Base-by-base conservation (phyloP, 139 green algal species). In the Nannochloris sp. region DNA sequence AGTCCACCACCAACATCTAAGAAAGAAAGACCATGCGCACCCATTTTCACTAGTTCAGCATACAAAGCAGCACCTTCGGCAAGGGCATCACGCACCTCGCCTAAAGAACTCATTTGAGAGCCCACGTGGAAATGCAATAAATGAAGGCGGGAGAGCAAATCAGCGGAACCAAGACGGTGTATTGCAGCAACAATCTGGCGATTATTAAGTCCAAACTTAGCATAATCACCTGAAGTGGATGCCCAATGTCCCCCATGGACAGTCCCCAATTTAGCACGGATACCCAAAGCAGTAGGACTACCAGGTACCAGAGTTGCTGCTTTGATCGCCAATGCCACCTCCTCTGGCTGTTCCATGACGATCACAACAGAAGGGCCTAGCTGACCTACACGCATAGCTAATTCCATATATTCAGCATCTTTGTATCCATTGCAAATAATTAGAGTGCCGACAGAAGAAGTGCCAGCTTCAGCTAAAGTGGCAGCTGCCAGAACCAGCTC, bases 391-490 rank as follows among this genome's bases (percentile, higher is more conserved):
- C 77, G 71, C 60, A 88, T 53, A 32, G 61, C 72, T 62, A 78
- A 68, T 51, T 88, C 79, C 32, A 89, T 85, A 67, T 88, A 89
- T 6, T 68, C 76, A 1, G 54, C 55, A 32, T 90, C 82, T 69
- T 89, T 89, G 70, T 78, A 89, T n/a, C 82, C 82, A 37, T 89
- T 89, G 78, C 82, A 89, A n/a, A 89, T 64, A 12, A 89, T 60
- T 19, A 79, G 38, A 27, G 65, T 56, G 35, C 58, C 67, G n/a
- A n/a, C n/a, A n/a, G n/a, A n/a, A 25, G 62, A 38, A 23, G 61
- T 56, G n/a, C 64, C 42, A 27, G 19, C 42, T 19, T 51, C 42
- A 27, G 42, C 42, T 19, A 51, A 19, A 19, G 19, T 19, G 85
- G 46, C 58, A 71, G 33, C 39, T 39, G 73, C 82, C 65, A 88